These are phyloP conservation scores for Aspergillus niger DNA, from an alignment of 2,329 filamentous ascomycete species.

Conservation along the genomic window DNA sequence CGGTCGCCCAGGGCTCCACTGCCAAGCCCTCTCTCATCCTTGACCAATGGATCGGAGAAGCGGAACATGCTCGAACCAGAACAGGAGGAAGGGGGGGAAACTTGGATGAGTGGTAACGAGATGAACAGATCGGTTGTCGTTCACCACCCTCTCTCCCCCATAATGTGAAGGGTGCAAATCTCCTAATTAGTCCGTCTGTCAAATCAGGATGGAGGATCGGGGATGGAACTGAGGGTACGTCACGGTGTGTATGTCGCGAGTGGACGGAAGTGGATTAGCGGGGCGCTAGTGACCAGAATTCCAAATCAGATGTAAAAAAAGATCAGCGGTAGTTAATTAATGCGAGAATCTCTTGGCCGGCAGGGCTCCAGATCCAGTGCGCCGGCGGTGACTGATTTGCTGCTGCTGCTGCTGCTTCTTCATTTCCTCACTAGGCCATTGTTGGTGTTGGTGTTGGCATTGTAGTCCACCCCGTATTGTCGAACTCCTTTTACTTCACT, in stretches of 20 bases:
- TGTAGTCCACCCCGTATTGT: not conserved
- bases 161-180: not conserved
- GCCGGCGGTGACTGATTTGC: not conserved
- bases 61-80: not conserved
- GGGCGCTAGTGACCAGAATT: conserved; percentile 20
- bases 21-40: not conserved
- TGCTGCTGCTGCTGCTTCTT: not conserved
- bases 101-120: not conserved
- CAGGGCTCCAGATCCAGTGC: not conserved
- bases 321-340: conserved; percentile 8
- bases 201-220: conserved; percentile 15
- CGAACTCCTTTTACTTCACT: not conserved
- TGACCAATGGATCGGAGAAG: no score
- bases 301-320: conserved; percentile 19
- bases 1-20: not conserved
- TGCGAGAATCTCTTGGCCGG: conserved; percentile 2
- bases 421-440: not conserved
- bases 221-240: conserved; percentile 13
- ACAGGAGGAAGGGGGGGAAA: not conserved
- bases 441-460: not conserved
- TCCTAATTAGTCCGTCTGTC: not conserved
- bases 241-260: conserved; percentile 11
- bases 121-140: not conserved
- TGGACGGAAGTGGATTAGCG: not conserved
- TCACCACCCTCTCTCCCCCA: not conserved